These are phyloP conservation scores for Helichrysum umbraculigerum DNA, from an alignment of 129 eudicot species.

Conservation along the genomic window DNA sequence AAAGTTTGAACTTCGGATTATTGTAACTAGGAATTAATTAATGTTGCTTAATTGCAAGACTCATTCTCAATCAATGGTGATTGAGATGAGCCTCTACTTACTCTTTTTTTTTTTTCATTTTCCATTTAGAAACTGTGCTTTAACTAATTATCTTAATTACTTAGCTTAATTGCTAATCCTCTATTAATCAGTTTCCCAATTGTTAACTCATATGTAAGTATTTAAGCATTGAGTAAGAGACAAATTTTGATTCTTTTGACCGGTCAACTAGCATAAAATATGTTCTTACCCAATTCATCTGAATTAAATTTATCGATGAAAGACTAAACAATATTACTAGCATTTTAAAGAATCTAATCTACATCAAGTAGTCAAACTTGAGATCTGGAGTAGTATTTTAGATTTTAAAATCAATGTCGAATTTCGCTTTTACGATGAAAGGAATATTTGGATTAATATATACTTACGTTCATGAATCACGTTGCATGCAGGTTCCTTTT, in stretches of 20 bases:
- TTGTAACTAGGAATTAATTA: conserved; percentile 56
- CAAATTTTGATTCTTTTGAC: background rate
- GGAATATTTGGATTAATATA: background rate
- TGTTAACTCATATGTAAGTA: background rate
- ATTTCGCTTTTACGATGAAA: background rate
- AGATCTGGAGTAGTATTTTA: too few relatives aligned
- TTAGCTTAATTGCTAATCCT: conserved; percentile 11
- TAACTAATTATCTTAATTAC: conserved; percentile 20
- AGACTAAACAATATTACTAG: too few relatives aligned
- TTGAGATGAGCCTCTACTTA: conserved; percentile 47
- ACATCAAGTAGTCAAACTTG: too few relatives aligned
- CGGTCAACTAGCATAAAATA: background rate
- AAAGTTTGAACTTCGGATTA: conserved; percentile 39
- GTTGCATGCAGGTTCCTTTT: background rate
- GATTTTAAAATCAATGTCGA: background rate
- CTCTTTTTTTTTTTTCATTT: conserved; percentile 2
- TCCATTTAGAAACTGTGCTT: conserved; percentile 26
- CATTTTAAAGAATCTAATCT: too few relatives aligned
- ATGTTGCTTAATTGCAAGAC: conserved; percentile 40
- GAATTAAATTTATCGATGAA: too few relatives aligned
- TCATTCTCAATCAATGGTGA: conserved; percentile 44
- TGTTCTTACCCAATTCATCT: background rate
- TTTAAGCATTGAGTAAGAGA: background rate
- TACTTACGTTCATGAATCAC: background rate
- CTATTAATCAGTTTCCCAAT: background rate